Conservation (phyloP, 2,329 filamentous ascomycete genomes). For the Talaromyces pinophilus region DNA sequence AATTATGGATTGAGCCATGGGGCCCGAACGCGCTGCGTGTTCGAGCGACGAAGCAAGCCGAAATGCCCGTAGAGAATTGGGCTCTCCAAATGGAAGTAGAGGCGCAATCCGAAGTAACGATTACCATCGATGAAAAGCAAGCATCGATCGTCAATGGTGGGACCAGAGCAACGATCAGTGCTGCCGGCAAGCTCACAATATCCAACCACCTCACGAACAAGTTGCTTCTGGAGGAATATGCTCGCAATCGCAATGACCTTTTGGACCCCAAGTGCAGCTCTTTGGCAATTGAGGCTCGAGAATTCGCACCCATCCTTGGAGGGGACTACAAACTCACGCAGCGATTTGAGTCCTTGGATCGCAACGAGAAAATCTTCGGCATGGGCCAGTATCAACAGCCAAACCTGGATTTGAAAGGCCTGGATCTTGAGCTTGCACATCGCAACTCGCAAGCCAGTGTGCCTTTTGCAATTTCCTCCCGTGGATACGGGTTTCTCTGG, state of each 20-base stretch:
- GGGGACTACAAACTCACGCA: slow-evolving; percentile 60
- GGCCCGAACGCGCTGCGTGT: slow-evolving; percentile 42
- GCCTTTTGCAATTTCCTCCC: slow-evolving; percentile 61
- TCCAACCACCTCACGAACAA: slow-evolving; percentile 43
- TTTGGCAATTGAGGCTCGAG: slow-evolving; percentile 58
- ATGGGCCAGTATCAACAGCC: slow-evolving; percentile 71
- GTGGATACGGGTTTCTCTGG: slow-evolving; percentile 66
- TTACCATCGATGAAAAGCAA: neutral
- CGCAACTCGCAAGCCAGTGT: slow-evolving; percentile 67
- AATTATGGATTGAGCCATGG: slow-evolving; percentile 43
- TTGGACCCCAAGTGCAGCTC: slow-evolving; percentile 61
- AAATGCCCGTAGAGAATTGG: neutral
- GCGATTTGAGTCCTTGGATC: slow-evolving; percentile 58
- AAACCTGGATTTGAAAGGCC: slow-evolving; percentile 62
- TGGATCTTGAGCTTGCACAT: slow-evolving; percentile 65
- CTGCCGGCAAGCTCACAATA: slow-evolving; percentile 54
- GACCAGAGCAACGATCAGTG: slow-evolving; percentile 14
- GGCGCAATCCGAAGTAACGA: neutral
- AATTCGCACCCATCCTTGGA: slow-evolving; percentile 55
- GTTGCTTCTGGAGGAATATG: slow-evolving; percentile 56
- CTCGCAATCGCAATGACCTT: slow-evolving; percentile 53
- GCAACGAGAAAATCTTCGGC: slow-evolving; percentile 62
- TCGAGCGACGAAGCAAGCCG: slow-evolving; percentile 37
- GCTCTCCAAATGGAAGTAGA: neutral
- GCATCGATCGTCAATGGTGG: neutral